Evolutionary conservation across 2,329 filamentous ascomycete genomes (phyloP).

Genomic region (Colletotrichum sp.): DNA sequence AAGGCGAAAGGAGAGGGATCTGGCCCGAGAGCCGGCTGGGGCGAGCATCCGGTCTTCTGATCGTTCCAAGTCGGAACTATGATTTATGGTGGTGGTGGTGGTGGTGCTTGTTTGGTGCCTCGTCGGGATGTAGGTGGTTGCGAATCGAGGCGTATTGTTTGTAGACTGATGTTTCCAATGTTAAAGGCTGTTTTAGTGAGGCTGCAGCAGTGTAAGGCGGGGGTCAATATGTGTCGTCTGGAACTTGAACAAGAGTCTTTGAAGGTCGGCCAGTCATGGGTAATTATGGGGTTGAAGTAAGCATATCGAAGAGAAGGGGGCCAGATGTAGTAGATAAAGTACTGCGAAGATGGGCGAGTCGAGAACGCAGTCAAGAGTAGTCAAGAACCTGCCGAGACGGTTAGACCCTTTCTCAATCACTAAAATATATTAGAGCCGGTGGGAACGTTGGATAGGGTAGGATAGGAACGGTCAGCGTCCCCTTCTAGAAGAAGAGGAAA

Average conservation of each 20-base stretch:
- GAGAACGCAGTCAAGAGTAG: neutral
- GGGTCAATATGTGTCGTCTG: neutral
- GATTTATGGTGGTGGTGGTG: neutral
- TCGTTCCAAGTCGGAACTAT: neutral
- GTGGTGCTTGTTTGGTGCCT: neutral
- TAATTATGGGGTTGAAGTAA: neutral
- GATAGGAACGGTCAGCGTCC: neutral
- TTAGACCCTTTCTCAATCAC: neutral
- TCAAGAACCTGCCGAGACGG: neutral
- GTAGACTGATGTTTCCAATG: neutral
- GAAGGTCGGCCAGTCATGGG: neutral
- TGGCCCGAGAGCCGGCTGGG: constrained; percentile 9
- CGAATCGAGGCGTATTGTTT: neutral
- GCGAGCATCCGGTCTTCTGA: constrained; percentile 9
- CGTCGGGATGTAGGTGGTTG: neutral
- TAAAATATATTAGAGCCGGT: neutral
- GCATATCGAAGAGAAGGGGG: neutral
- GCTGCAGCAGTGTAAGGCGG: neutral
- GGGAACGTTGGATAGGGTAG: neutral
- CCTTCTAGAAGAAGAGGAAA: neutral
- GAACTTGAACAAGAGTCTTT: neutral
- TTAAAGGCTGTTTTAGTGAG: neutral
- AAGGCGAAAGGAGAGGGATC: constrained; percentile 7
- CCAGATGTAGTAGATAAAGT: neutral
- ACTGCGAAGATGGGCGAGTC: neutral